These are phyloP conservation scores for Phytopythium helicoides DNA, from an alignment of 352 stramenopile species.

Conservation along the genomic window DNA sequence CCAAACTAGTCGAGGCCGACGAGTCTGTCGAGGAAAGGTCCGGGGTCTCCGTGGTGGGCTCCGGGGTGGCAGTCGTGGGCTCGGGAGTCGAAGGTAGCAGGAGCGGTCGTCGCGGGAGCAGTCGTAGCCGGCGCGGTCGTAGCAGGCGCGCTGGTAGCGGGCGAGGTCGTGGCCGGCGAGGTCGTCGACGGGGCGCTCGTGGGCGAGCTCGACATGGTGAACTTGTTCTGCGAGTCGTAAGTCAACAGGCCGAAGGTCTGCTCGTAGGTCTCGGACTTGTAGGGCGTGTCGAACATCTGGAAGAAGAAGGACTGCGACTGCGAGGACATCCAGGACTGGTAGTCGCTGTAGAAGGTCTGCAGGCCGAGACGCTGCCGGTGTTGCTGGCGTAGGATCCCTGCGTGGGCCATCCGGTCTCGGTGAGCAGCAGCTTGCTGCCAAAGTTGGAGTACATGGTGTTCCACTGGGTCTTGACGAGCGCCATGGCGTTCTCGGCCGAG, in stretches of 20 bases:
- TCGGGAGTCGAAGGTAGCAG: constrained; percentile 1
- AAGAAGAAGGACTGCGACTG: constrained; percentile 72
- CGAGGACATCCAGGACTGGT: constrained; percentile 52
- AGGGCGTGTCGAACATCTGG: constrained; percentile 70
- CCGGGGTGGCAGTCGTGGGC: constrained; percentile 6
- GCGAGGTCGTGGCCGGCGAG: constrained; percentile 1
- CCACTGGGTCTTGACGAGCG: constrained; percentile 49
- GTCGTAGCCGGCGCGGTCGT: constrained; percentile 7
- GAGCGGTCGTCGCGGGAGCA: constrained; percentile 7
- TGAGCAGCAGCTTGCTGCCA: constrained; percentile 49
- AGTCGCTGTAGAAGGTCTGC: constrained; percentile 49
- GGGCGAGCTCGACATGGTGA: constrained; percentile 17
- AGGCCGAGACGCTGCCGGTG: constrained; percentile 30
- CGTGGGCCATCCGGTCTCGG: constrained; percentile 54
- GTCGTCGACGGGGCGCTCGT: constrained; percentile 9
- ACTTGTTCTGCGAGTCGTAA: constrained; percentile 49
- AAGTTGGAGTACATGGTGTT: constrained; percentile 39
- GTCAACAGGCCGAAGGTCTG: constrained; percentile 50
- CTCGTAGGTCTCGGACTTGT: constrained; percentile 42
- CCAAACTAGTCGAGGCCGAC: constrained; percentile 13
- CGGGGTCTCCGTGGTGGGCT: constrained; percentile 1
- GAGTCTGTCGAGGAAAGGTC: constrained; percentile 3
- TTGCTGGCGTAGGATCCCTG: constrained; percentile 30
- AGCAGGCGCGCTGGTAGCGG: constrained; percentile 5
- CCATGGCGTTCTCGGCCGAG: constrained; percentile 30